A percentile compares a stretch with the other conserved stretches of the same genome.
These are phyloP conservation scores for Kluyveromyces siamensis DNA, from an alignment of 805 yeast genomes.

Conservation along the genomic window DNA sequence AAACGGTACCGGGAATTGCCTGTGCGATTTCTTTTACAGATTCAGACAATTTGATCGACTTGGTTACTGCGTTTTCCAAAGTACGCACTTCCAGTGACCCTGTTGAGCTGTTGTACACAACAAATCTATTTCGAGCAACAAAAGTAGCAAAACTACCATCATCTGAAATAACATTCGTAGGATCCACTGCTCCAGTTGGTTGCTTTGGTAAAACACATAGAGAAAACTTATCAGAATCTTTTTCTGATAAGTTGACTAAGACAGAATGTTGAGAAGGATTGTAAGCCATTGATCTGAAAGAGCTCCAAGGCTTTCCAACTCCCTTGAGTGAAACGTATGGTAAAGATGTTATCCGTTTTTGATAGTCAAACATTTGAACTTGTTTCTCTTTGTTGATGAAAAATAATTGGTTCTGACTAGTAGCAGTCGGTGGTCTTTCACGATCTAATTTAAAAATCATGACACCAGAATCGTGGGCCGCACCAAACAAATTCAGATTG, in stretches of 20 bases:
- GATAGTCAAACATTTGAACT: slow-evolving; percentile 70
- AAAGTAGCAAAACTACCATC: slow-evolving; percentile 80
- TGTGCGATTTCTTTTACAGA: slow-evolving; percentile 61
- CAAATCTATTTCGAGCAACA: slow-evolving; percentile 92
- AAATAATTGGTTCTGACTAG: slow-evolving; percentile 70
- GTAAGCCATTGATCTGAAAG: slow-evolving; percentile 75
- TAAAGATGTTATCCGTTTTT: slow-evolving; percentile 51
- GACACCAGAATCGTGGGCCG: slow-evolving; percentile 95
- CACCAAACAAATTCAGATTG: slow-evolving; percentile 81
- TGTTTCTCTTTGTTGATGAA: slow-evolving; percentile 80
- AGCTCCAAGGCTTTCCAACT: slow-evolving; percentile 78
- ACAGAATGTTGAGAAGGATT: slow-evolving; percentile 89
- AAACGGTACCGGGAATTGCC: slow-evolving; percentile 77
- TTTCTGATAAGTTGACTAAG: slow-evolving; percentile 67
- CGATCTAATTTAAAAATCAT: slow-evolving; percentile 96
- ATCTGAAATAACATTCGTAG: slow-evolving; percentile 70
- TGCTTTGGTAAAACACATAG: slow-evolving; percentile 74
- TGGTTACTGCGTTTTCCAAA: slow-evolving; percentile 71
- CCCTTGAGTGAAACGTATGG: slow-evolving; percentile 80
- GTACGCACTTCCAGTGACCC: slow-evolving; percentile 77
- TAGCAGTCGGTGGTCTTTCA: slow-evolving; percentile 69
- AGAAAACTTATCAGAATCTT: slow-evolving; percentile 59
- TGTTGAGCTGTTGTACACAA: slow-evolving; percentile 56
- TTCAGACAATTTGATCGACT: slow-evolving; percentile 61
- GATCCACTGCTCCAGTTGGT: slow-evolving; percentile 89